Percentiles rank a stretch among this genome's conserved stretches.
Evolutionary conservation across 2,329 filamentous ascomycete species (phyloP).

Genomic region (Exophiala aquamarina): DNA sequence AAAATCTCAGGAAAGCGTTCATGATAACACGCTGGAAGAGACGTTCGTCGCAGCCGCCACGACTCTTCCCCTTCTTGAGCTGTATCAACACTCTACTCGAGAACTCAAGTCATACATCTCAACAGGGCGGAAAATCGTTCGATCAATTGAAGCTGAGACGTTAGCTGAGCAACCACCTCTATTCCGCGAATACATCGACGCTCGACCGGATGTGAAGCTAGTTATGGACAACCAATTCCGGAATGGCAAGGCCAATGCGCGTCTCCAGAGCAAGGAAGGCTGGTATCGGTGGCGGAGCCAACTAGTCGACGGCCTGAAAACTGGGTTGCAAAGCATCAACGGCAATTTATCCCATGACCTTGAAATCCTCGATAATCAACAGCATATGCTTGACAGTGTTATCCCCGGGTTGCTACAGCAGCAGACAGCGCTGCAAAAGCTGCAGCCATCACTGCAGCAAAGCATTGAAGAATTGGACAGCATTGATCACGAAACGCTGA

Average conservation of each 20-base stretch:
- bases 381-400: conserved; percentile 65
- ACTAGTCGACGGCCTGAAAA: conserved; percentile 76
- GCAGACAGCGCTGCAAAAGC: conserved; percentile 60
- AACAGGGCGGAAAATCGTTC: conserved; percentile 84
- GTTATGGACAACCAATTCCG: conserved; percentile 97
- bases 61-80: conserved; percentile 86
- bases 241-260: conserved; percentile 90
- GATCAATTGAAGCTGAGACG: conserved; percentile 85
- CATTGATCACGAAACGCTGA: conserved; percentile 60
- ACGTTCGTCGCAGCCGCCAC: conserved; percentile 74
- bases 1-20: conserved; percentile 8
- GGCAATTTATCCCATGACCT: conserved; percentile 77
- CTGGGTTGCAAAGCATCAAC: conserved; percentile 72
- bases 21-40: conserved; percentile 16
- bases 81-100: conserved; percentile 85
- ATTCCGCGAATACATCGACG: conserved; percentile 87
- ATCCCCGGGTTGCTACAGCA: conserved; percentile 66
- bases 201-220: conserved; percentile 75
- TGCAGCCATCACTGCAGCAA: conserved; percentile 68
- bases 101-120: conserved; percentile 97
- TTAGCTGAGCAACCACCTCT: conserved; percentile 86
- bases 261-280: conserved; percentile 87
- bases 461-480: conserved; percentile 73
- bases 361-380: conserved; percentile 63
- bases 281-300: conserved; percentile 99